Evolutionary conservation across 352 stramenopile species (phyloP).

Genomic region (Phytophthora fragariaefolia): DNA sequence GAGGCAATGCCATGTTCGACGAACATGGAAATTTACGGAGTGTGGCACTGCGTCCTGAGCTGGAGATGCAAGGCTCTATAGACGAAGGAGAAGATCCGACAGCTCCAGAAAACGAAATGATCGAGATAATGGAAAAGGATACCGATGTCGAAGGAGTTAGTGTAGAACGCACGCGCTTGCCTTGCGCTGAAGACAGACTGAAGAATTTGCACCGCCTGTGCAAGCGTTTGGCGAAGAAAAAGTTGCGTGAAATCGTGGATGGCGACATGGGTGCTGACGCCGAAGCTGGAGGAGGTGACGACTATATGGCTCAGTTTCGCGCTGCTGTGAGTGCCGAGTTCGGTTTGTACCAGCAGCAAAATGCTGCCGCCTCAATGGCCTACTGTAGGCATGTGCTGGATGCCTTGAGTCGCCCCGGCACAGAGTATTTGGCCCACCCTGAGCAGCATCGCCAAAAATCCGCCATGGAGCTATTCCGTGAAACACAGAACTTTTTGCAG

Average conservation of each 20-base stretch:
- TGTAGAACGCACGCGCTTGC: constrained; percentile 68
- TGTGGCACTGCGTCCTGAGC: constrained; percentile 37
- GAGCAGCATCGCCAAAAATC: constrained; percentile 57
- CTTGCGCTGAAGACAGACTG: constrained; percentile 64
- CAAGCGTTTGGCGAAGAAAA: constrained; percentile 79
- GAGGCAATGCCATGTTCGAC: constrained; percentile 76
- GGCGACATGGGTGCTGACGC: constrained; percentile 69
- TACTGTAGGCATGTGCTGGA: constrained; percentile 79
- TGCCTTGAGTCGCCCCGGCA: constrained; percentile 45
- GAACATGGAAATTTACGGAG: constrained; percentile 73
- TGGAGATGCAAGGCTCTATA: constrained; percentile 21
- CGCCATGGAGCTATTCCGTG: constrained; percentile 75
- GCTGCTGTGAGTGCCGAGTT: constrained; percentile 48
- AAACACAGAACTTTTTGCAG: constrained; percentile 71
- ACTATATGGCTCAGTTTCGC: constrained; percentile 78
- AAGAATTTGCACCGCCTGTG: constrained; percentile 69
- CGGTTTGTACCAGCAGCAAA: constrained; percentile 73
- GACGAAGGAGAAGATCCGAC: constrained; percentile 46
- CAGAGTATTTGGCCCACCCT: constrained; percentile 45
- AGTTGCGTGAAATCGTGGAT: constrained; percentile 72
- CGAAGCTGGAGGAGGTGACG: constrained; percentile 38
- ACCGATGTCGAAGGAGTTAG: constrained; percentile 28
- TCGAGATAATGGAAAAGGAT: constrained; percentile 74
- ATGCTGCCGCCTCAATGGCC: constrained; percentile 82
- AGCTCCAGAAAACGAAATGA: constrained; percentile 61